Conservation (phyloP, 352 stramenopile genomes). For the Phytophthora tentaculata region DNA sequence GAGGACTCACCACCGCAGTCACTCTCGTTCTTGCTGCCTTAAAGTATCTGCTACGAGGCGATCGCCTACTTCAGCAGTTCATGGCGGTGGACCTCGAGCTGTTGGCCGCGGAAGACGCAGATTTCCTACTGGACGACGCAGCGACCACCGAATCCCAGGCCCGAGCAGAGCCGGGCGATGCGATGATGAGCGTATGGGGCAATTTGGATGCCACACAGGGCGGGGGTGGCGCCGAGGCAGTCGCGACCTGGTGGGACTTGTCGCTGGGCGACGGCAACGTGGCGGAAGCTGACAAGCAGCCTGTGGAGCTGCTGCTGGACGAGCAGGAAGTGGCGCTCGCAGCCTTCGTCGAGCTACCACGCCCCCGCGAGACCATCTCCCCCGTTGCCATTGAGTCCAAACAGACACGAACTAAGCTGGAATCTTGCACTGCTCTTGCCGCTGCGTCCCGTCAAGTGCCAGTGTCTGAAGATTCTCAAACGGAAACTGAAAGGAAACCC, state of each 20-base stretch:
- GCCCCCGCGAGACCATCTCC: constrained; percentile 14
- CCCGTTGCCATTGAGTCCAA: constrained; percentile 30
- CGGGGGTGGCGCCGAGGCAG: constrained; percentile 20
- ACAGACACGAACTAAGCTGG: constrained; percentile 20
- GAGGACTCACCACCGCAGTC: too few relatives aligned
- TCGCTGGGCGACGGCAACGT: constrained; percentile 18
- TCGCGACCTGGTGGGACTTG: constrained; percentile 29
- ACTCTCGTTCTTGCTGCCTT: too few relatives aligned
- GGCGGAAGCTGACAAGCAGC: constrained; percentile 7
- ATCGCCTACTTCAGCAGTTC: neutral
- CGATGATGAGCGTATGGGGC: constrained; percentile 34
- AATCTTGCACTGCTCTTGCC: constrained; percentile 6
- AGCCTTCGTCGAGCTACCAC: constrained; percentile 35
- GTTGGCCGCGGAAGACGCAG: constrained; percentile 25
- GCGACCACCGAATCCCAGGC: constrained; percentile 23
- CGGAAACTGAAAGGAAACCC: constrained; percentile 25
- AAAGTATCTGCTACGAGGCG: too few relatives aligned
- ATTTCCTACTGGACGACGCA: constrained; percentile 37
- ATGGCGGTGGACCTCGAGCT: constrained; percentile 37
- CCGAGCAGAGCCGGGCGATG: constrained; percentile 32
- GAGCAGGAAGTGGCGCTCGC: constrained; percentile 34
- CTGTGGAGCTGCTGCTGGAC: constrained; percentile 28
- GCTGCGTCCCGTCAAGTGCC: constrained; percentile 17
- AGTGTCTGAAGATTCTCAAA: constrained; percentile 40
- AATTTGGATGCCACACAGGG: constrained; percentile 39